A percentile compares a stretch with the other conserved stretches of the same genome.
phyloP scores from a whole-genome alignment of 2,329 filamentous ascomycete species.

The Talaromyces sp. region DNA sequence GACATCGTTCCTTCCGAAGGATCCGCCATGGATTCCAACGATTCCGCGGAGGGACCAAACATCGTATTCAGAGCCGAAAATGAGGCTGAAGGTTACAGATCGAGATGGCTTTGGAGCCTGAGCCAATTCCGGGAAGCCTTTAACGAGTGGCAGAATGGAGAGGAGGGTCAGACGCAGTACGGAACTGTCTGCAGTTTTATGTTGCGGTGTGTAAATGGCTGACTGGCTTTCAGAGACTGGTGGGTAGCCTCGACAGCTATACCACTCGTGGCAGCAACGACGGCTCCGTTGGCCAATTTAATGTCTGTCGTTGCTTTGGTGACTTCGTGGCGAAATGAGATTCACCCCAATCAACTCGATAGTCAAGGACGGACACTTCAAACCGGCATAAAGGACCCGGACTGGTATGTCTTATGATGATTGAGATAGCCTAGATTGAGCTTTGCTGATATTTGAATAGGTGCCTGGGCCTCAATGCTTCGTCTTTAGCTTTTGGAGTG shows the following conservation, averaged over 20 bases:
- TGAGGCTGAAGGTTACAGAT: background rate
- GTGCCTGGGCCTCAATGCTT: conserved; percentile 72
- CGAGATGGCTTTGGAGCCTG: conserved; percentile 22
- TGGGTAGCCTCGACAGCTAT: conserved; percentile 57
- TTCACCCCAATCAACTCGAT: conserved; percentile 46
- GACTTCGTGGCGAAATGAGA: conserved; percentile 66
- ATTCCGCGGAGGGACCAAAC: conserved; percentile 1
- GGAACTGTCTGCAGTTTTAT: background rate
- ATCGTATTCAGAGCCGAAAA: conserved; percentile 9
- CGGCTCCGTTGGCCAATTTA: conserved; percentile 82
- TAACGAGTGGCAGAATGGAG: conserved; percentile 36
- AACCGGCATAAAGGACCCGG: conserved; percentile 63
- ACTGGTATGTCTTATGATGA: conserved; percentile 57
- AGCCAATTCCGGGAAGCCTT: conserved; percentile 28
- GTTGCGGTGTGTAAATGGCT: background rate
- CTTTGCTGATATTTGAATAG: conserved; percentile 37
- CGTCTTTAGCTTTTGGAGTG: conserved; percentile 73
- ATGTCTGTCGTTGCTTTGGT: conserved; percentile 86
- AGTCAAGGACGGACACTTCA: conserved; percentile 52
- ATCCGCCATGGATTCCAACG: conserved; percentile 4
- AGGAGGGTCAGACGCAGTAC: conserved; percentile 44
- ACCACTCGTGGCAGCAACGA: conserved; percentile 77
- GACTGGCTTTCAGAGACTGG: conserved; percentile 37
- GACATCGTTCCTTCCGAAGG: background rate
- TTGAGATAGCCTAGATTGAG: background rate